Conservation (phyloP, 2,329 filamentous ascomycete genomes). For the Juglanconis juglandina region DNA sequence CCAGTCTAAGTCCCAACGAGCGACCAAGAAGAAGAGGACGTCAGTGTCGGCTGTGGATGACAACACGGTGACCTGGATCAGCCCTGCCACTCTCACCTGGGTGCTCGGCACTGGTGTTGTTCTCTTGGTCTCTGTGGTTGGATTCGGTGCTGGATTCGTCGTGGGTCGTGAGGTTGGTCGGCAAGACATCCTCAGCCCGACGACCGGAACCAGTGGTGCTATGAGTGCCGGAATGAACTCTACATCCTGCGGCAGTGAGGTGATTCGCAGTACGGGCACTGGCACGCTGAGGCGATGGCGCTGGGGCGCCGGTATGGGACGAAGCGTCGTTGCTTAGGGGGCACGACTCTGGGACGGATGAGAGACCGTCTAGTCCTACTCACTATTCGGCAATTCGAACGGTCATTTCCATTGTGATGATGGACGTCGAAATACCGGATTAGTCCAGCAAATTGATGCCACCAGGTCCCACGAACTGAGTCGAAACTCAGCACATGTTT, state of each 20-base stretch:
- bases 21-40: conserved; percentile 59
- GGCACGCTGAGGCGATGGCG: conserved; percentile 51
- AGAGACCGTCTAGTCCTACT: no score
- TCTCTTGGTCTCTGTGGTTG: conserved; percentile 64
- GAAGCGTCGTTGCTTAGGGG: conserved; percentile 46
- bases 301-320: conserved; percentile 50
- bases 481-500: not conserved
- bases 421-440: not conserved
- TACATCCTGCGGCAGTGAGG: conserved; percentile 50
- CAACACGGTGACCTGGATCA: conserved; percentile 41
- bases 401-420: not conserved
- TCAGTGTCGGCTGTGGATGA: conserved; percentile 33
- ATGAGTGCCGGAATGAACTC: conserved; percentile 35
- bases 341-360: not conserved
- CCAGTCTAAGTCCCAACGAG: conserved; percentile 38
- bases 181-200: conserved; percentile 51
- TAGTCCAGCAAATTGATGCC: not conserved
- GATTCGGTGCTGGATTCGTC: conserved; percentile 66
- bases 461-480: no score
- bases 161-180: conserved; percentile 64
- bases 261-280: conserved; percentile 42
- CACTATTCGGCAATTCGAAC: not conserved
- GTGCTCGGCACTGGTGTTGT: conserved; percentile 65
- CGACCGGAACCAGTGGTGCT: conserved; percentile 32
- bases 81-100: conserved; percentile 61